phyloP scores from a whole-genome alignment of 2,329 filamentous ascomycete genomes.

The Aspergillus carbonarius region DNA sequence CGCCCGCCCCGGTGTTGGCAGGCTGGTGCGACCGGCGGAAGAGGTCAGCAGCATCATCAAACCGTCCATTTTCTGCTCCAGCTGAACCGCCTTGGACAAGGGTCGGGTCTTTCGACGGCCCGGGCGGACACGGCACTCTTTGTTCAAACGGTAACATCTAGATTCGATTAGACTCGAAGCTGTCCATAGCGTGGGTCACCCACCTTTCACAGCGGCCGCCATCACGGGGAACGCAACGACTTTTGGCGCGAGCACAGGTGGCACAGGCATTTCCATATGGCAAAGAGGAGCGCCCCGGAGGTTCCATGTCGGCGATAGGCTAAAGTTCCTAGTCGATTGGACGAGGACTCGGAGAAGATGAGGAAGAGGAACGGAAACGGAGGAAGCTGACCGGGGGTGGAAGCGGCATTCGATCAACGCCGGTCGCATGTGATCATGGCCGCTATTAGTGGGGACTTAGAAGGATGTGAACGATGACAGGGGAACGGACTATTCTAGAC shows the following conservation, averaged over 20 bases:
- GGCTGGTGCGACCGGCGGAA: not conserved
- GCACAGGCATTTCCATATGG: constrained; percentile 42
- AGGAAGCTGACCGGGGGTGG: not conserved
- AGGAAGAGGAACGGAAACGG: not conserved
- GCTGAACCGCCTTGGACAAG: constrained; percentile 9
- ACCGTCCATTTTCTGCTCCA: constrained; percentile 22
- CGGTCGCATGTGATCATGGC: not conserved
- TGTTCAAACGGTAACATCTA: constrained; percentile 42
- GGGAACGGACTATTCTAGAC: too few species aligned
- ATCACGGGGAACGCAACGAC: constrained; percentile 42
- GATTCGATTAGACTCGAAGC: not conserved
- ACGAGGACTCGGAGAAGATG: too few species aligned
- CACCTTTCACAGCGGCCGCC: constrained; percentile 21
- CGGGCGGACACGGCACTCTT: constrained; percentile 37
- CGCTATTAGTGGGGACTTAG: too few species aligned
- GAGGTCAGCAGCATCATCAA: constrained; percentile 20
- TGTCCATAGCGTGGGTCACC: not conserved
- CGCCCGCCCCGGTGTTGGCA: not conserved
- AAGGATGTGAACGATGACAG: too few species aligned
- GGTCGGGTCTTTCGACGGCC: constrained; percentile 26
- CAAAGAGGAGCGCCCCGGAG: not conserved
- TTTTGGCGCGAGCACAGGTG: constrained; percentile 45
- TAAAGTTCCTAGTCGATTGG: not conserved
- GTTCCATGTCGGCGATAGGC: not conserved
- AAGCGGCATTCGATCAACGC: not conserved